A percentile compares a stretch with the other conserved stretches of the same genome.
These are phyloP conservation scores for Candida albicans DNA, from an alignment of 1,139 yeast genomes.

Conservation along the genomic window DNA sequence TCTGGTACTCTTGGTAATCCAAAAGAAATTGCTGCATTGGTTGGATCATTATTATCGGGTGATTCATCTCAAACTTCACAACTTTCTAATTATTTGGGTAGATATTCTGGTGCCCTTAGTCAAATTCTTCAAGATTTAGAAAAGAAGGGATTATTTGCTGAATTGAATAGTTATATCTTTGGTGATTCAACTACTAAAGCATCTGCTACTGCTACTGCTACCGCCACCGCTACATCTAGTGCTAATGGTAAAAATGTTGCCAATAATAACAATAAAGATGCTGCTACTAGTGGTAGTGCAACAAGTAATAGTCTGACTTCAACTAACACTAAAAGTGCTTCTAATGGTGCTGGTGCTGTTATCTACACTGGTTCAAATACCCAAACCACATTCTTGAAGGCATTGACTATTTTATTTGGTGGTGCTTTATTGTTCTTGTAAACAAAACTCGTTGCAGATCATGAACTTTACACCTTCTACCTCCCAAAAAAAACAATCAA, in stretches of 20 bases:
- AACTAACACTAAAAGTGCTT: conserved; percentile 9
- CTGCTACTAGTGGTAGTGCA: conserved; percentile 1
- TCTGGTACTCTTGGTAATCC: conserved; percentile 29
- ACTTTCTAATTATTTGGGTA: conserved; percentile 18
- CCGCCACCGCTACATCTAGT: not conserved
- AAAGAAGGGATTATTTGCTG: conserved; percentile 38
- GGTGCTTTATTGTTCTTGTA: conserved; percentile 17
- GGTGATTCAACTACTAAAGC: conserved; percentile 21
- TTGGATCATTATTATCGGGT: conserved; percentile 28
- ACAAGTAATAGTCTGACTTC: conserved; percentile 2
- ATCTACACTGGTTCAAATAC: conserved; percentile 10
- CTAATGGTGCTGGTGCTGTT: conserved; percentile 14
- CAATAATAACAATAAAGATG: conserved; percentile 10
- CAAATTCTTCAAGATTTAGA: conserved; percentile 37
- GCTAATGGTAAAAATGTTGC: conserved; percentile 6
- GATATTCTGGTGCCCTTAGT: conserved; percentile 34
- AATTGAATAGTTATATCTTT: conserved; percentile 40
- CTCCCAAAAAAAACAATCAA: not conserved
- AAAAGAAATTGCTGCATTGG: conserved; percentile 19
- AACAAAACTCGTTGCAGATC: not conserved
- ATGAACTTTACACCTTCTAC: not conserved
- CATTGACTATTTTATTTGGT: conserved; percentile 21
- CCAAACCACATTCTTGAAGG: conserved; percentile 16
- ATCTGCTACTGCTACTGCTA: conserved; percentile 9
- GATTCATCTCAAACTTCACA: conserved; percentile 8